Percentiles rank a stretch among this genome's conserved stretches.
phyloP scores from a whole-genome alignment of 2,329 filamentous ascomycete species.

The Mariannaea sp. region DNA sequence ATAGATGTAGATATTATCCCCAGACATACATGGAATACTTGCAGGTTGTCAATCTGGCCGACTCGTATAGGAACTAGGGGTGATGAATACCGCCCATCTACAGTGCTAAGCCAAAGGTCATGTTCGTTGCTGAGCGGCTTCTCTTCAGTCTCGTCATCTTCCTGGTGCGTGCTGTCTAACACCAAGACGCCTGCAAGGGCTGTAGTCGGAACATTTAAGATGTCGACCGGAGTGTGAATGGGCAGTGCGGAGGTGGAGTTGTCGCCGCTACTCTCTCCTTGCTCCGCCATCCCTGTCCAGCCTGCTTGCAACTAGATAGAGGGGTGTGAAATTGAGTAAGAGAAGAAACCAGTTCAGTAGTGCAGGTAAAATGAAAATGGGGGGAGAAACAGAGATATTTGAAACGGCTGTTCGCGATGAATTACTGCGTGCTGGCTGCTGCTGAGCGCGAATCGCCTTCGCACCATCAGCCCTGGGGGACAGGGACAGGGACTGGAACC shows the following conservation, averaged over 20 bases:
- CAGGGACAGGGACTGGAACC: too few relatives aligned
- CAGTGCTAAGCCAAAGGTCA: conserved; percentile 56
- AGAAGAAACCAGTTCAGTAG: conserved; percentile 22
- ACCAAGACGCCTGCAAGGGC: conserved; percentile 31
- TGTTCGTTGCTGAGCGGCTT: conserved; percentile 42
- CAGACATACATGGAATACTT: conserved; percentile 47
- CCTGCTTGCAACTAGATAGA: conserved; percentile 1
- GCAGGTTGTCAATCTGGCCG: conserved; percentile 45
- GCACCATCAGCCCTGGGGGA: conserved; percentile 24
- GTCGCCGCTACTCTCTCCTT: conserved; percentile 25
- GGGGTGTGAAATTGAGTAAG: conserved; percentile 7
- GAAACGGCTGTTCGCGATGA: conserved; percentile 17
- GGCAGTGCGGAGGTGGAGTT: conserved; percentile 7
- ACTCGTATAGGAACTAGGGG: conserved; percentile 52
- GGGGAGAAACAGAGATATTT: background rate
- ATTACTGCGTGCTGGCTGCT: conserved; percentile 2
- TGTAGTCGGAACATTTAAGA: conserved; percentile 27
- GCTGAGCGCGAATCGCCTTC: conserved; percentile 12
- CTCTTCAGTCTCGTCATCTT: conserved; percentile 16
- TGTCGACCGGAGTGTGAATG: conserved; percentile 27
- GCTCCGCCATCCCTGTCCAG: conserved; percentile 26
- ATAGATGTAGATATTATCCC: too few relatives aligned
- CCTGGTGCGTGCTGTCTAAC: conserved; percentile 28
- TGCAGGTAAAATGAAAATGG: background rate
- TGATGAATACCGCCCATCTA: conserved; percentile 54